Base-by-base conservation (phyloP, 345 rosid genomes). In the Aquilaria malaccensis region DNA sequence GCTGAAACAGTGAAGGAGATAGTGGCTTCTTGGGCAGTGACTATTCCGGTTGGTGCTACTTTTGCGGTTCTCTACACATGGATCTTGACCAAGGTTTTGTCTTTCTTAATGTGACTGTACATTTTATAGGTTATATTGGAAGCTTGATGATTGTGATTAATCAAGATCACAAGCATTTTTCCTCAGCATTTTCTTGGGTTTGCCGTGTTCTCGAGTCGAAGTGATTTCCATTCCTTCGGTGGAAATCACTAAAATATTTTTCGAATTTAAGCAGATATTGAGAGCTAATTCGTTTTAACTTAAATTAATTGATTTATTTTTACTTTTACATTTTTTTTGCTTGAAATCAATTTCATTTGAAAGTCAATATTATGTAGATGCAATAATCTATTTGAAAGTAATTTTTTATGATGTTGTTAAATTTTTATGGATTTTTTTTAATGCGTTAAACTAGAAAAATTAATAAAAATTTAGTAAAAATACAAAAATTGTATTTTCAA, bases 1-100 rank as follows among this genome's bases (percentile, higher is more conserved):
- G 81, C 88, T 22, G 99, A 90, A 79, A 88, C 92, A 3, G 96
- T 94, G 60, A 77, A 69, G 77, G 99, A 90, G 77, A 94, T 94
- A 11, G 96, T 85, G 67, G 76, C 80, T 61, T 94, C 99, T 15
- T 90, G 99, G 97, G 81, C 66, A 0, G 91, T 94, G 47, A 94
- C 99, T 0, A 90, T 94, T 50, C 99, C 99, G 29, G 93, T 77
- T 45, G 99, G 99, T 31, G 99, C 87, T n/a, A 30, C 66, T 55
- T 75, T 94, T 46, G 85, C 99, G 7, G 88, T 88, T 48, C 0
- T 87, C 74, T 88, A 90, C 79, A 86, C 96, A 57, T 90, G 97
- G 99, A 74, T 90, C 64, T 76, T 90, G 72, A 94, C 87, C 70
- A 88, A 83, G 84, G 68, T 88, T 68, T 74, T 90, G 80, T 69